A percentile compares a stretch with the other conserved stretches of the same genome.
These are phyloP conservation scores for Aurantiochytrium sp. DNA, from an alignment of 108 stramenopile species.

Conservation along the genomic window DNA sequence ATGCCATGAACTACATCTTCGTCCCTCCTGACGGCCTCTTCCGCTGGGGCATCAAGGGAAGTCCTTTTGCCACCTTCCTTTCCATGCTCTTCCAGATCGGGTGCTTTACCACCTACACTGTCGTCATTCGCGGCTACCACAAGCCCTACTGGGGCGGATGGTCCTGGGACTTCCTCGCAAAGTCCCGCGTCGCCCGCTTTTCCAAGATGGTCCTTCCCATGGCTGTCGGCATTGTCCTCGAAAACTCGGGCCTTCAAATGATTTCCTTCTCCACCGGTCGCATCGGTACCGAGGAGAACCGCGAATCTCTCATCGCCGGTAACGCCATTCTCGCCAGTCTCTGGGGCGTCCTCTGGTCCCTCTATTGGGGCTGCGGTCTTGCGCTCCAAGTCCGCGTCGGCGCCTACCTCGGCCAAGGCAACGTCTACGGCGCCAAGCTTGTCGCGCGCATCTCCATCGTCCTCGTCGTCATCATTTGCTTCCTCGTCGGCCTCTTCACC, in stretches of 20 bases:
- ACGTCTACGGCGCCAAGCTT: slow-evolving; percentile 2
- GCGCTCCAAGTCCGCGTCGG: slow-evolving; percentile 11
- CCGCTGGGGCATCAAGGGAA: neutral
- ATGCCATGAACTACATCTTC: slow-evolving; percentile 12
- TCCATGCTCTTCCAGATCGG: slow-evolving; percentile 16
- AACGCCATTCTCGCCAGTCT: neutral
- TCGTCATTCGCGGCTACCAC: neutral
- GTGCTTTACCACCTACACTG: neutral
- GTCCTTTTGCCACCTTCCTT: slow-evolving; percentile 3
- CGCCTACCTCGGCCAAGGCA: slow-evolving; percentile 10
- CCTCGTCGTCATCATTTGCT: slow-evolving; percentile 13
- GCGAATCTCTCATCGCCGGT: neutral
- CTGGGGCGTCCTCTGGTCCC: slow-evolving; percentile 9
- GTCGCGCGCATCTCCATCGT: neutral
- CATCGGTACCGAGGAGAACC: neutral
- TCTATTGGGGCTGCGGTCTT: neutral
- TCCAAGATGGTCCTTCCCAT: slow-evolving; percentile 17
- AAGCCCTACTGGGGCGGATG: slow-evolving; percentile 17
- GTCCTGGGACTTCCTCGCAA: neutral
- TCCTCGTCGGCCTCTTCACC: slow-evolving; percentile 1
- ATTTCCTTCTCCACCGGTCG: neutral
- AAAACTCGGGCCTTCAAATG: neutral
- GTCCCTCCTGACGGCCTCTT: neutral
- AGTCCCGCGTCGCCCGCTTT: neutral
- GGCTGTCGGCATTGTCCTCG: slow-evolving; percentile 2